These are phyloP conservation scores for Sporothrix inflata DNA, from an alignment of 2,329 filamentous ascomycete genomes.

Conservation along the genomic window DNA sequence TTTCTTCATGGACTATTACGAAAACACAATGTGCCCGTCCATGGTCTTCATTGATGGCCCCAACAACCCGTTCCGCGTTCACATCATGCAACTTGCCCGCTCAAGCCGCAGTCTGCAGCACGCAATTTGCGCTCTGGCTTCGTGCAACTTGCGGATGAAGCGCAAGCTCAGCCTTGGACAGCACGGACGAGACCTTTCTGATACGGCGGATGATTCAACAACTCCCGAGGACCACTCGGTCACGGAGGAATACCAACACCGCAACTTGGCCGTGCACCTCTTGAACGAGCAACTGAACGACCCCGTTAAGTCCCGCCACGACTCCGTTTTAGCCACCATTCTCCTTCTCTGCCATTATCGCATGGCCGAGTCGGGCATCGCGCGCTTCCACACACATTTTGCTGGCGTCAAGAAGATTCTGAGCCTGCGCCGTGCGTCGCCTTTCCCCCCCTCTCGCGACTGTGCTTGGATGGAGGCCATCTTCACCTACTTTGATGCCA, in stretches of 20 bases:
- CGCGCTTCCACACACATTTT: conserved; percentile 91
- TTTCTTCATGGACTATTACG: conserved; percentile 91
- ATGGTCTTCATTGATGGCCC: conserved; percentile 90
- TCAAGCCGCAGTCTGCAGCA: conserved; percentile 84
- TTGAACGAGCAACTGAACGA: conserved; percentile 85
- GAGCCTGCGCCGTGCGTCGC: conserved; percentile 66
- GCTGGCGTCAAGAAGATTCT: conserved; percentile 91
- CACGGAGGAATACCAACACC: conserved; percentile 82
- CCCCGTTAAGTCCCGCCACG: conserved; percentile 72
- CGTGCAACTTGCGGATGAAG: conserved; percentile 89
- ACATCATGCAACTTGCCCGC: conserved; percentile 77
- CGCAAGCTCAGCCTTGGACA: conserved; percentile 66
- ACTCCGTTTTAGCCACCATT: conserved; percentile 85
- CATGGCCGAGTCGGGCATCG: conserved; percentile 89
- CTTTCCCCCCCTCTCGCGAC: conserved; percentile 62
- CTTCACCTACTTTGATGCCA: conserved; percentile 93
- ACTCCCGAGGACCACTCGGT: conserved; percentile 59
- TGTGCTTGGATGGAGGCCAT: conserved; percentile 90
- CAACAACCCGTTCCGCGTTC: conserved; percentile 81
- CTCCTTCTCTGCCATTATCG: conserved; percentile 89
- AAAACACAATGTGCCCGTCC: conserved; percentile 86
- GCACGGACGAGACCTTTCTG: conserved; percentile 53
- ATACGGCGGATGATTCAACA: conserved; percentile 42
- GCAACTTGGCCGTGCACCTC: conserved; percentile 75
- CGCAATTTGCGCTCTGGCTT: conserved; percentile 84